These are phyloP conservation scores for Paraphaeosphaeria minitans DNA, from an alignment of 2,329 filamentous ascomycete genomes.

Conservation along the genomic window DNA sequence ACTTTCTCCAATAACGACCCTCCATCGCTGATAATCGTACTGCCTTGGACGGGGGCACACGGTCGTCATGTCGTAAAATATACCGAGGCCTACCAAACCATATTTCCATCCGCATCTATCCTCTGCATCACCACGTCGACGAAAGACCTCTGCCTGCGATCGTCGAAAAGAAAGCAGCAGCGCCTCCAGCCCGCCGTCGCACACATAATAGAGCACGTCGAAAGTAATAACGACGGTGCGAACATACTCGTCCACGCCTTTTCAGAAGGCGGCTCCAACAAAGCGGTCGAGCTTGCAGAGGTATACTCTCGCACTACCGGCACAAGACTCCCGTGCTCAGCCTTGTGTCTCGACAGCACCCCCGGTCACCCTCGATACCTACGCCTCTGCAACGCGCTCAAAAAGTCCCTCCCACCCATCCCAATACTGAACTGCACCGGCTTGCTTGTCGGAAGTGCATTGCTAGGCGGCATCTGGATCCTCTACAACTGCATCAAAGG, in stretches of 20 bases:
- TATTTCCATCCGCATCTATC: slow-evolving; percentile 32
- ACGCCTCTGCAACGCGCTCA: slow-evolving; percentile 29
- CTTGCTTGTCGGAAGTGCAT: slow-evolving; percentile 17
- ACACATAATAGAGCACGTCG: slow-evolving; percentile 18
- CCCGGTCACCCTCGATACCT: slow-evolving; percentile 32
- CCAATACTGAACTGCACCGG: slow-evolving; percentile 24
- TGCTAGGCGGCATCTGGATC: slow-evolving; percentile 25
- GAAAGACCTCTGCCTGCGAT: slow-evolving; percentile 32
- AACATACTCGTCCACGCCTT: slow-evolving; percentile 32
- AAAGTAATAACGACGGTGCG: slow-evolving; percentile 1
- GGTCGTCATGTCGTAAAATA: slow-evolving; percentile 33
- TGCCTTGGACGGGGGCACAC: slow-evolving; percentile 38
- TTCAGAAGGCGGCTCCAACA: slow-evolving; percentile 38
- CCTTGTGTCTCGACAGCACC: slow-evolving; percentile 35
- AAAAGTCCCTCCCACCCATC: slow-evolving; percentile 26
- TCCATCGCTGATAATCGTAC: slow-evolving; percentile 32
- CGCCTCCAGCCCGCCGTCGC: slow-evolving; percentile 27
- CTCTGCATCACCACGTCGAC: slow-evolving; percentile 33
- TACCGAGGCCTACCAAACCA: slow-evolving; percentile 25
- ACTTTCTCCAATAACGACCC: background rate
- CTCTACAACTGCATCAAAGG: slow-evolving; percentile 25
- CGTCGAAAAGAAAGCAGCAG: slow-evolving; percentile 23
- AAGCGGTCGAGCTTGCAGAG: slow-evolving; percentile 32
- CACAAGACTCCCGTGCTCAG: slow-evolving; percentile 22
- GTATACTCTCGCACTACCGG: slow-evolving; percentile 24